A percentile compares a stretch with the other conserved stretches of the same genome.
phyloP scores from a whole-genome alignment of 129 eudicot genomes.

The Flaveria brownii region DNA sequence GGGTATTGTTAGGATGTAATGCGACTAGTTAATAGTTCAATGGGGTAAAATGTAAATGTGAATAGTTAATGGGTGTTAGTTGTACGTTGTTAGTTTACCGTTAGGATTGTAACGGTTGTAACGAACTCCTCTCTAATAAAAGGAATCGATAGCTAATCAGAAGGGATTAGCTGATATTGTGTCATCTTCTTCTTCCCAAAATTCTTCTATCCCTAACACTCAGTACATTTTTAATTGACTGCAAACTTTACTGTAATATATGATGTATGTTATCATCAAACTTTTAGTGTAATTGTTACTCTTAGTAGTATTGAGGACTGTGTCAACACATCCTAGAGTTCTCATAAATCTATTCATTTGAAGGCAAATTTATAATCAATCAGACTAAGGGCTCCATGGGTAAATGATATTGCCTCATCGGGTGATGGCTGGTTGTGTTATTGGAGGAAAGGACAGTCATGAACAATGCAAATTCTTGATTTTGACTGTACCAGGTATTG shows the following conservation, averaged over 20 bases:
- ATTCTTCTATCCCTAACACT: too few species aligned
- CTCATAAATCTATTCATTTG: slow-evolving; percentile 80
- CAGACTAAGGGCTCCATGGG: slow-evolving; percentile 43
- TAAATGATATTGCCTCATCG: slow-evolving; percentile 43
- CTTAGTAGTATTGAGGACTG: slow-evolving; percentile 74
- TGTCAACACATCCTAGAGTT: slow-evolving; percentile 88
- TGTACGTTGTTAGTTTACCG: too few species aligned
- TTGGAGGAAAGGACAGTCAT: slow-evolving; percentile 81
- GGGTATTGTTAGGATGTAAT: too few species aligned
- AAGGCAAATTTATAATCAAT: slow-evolving; percentile 59
- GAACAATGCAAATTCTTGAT: slow-evolving; percentile 74
- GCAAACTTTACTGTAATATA: not conserved
- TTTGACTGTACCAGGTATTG: too few species aligned
- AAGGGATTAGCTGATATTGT: too few species aligned
- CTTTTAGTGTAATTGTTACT: slow-evolving; percentile 16
- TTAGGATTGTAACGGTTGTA: too few species aligned
- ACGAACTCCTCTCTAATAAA: too few species aligned
- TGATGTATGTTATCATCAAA: not conserved
- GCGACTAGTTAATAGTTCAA: too few species aligned
- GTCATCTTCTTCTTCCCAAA: too few species aligned
- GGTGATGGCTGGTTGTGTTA: slow-evolving; percentile 84
- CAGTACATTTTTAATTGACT: not conserved
- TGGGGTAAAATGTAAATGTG: too few species aligned
- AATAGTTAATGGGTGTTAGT: too few species aligned
- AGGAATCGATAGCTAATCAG: too few species aligned